Conservation (phyloP, 1,284 basidiomycete genomes). For the Leccinum subfulvum region DNA sequence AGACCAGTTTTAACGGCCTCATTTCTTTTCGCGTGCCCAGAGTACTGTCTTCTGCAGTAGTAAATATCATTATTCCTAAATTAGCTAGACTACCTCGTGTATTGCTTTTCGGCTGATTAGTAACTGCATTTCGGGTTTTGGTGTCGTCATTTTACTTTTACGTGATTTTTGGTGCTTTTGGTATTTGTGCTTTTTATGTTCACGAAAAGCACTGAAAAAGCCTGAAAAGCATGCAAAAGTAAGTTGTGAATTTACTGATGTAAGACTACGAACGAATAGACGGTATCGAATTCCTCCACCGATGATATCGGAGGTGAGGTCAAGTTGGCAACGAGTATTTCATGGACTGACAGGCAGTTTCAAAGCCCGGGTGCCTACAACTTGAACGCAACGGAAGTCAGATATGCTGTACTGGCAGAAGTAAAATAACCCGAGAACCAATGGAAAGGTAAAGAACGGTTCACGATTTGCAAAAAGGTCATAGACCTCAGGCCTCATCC, state of each 20-base stretch:
- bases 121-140: not conserved
- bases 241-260: not conserved
- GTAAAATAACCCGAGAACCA: not conserved
- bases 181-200: not conserved
- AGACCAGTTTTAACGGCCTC: not conserved
- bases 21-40: not conserved
- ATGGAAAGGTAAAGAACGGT: constrained; percentile 40
- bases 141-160: not conserved
- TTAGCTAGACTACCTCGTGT: not conserved
- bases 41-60: not conserved
- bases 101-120: not conserved
- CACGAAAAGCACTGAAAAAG: not conserved
- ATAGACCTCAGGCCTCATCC: constrained; percentile 81
- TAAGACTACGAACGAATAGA: constrained; percentile 61
- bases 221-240: not conserved
- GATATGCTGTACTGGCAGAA: not conserved
- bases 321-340: constrained; percentile 80
- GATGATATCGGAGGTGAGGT: constrained; percentile 49
- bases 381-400: not conserved
- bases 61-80: not conserved
- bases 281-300: constrained; percentile 57
- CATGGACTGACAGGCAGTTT: constrained; percentile 81
- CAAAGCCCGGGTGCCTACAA: too few relatives aligned
- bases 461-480: constrained; percentile 71
- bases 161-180: not conserved